Evolutionary conservation across 2,329 filamentous ascomycete genomes (phyloP).

Genomic region (Alternaria viburni): DNA sequence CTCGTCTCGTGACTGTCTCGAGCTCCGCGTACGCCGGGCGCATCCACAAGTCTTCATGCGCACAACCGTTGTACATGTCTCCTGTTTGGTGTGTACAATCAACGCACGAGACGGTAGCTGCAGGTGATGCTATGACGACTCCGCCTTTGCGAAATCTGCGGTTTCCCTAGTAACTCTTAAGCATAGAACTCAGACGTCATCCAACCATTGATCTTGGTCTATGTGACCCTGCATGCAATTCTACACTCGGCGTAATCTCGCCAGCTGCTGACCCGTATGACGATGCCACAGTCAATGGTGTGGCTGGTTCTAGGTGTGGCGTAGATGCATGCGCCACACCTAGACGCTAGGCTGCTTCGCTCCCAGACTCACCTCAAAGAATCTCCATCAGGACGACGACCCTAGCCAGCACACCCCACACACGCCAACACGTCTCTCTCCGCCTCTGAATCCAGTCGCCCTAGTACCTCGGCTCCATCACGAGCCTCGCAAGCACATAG

Average conservation of each 20-base stretch:
- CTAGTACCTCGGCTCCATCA: conserved; percentile 16
- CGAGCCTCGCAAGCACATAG: conserved; percentile 10
- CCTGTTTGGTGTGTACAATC: background rate
- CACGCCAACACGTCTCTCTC: conserved; percentile 26
- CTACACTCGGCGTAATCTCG: background rate
- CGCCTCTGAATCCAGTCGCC: conserved; percentile 24
- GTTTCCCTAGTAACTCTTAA: background rate
- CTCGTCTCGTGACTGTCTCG: conserved; percentile 18
- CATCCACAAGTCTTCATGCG: background rate
- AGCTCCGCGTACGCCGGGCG: conserved; percentile 6
- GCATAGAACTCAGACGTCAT: background rate
- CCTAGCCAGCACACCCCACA: conserved; percentile 21
- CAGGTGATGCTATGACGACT: background rate
- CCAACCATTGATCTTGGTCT: background rate
- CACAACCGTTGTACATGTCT: background rate
- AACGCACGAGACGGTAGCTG: background rate
- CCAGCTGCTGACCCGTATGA: background rate
- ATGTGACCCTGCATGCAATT: background rate
- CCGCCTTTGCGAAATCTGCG: background rate
- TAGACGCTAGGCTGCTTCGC: conserved; percentile 11
- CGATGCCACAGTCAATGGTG: background rate
- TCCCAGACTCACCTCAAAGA: conserved; percentile 29
- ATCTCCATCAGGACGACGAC: conserved; percentile 16
- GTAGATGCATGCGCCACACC: conserved; percentile 4
- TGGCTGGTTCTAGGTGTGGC: conserved; percentile 12